These are phyloP conservation scores for Passalora sequoiae DNA, from an alignment of 2,329 filamentous ascomycete species.

Conservation along the genomic window DNA sequence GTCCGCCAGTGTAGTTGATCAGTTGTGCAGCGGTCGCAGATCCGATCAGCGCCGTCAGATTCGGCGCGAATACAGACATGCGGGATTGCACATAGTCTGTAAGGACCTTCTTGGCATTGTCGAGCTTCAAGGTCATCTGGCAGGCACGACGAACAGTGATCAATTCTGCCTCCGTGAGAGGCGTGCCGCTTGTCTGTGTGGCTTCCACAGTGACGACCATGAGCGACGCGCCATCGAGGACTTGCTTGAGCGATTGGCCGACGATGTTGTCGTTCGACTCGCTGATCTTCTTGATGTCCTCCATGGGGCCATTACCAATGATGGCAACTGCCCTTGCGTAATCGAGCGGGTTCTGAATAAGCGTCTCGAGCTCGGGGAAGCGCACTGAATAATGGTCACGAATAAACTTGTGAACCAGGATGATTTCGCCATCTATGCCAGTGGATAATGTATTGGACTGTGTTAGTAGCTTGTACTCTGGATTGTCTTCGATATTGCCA, in stretches of 20 bases:
- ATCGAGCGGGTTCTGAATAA: slow-evolving; percentile 87
- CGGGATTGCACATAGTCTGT: slow-evolving; percentile 94
- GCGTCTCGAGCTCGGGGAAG: slow-evolving; percentile 85
- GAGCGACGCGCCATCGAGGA: slow-evolving; percentile 81
- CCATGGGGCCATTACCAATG: slow-evolving; percentile 84
- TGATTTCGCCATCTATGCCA: slow-evolving; percentile 87
- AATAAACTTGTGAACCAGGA: slow-evolving; percentile 91
- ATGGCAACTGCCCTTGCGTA: slow-evolving; percentile 95
- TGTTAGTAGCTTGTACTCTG: slow-evolving; percentile 82
- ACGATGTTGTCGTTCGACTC: slow-evolving; percentile 73
- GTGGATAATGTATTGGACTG: slow-evolving; percentile 87
- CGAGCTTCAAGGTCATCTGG: slow-evolving; percentile 80
- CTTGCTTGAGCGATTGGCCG: slow-evolving; percentile 66
- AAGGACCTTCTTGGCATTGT: slow-evolving; percentile 77
- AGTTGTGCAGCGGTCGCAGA: slow-evolving; percentile 91
- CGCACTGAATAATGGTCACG: slow-evolving; percentile 91
- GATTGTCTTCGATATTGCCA: slow-evolving; percentile 85
- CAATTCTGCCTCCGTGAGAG: slow-evolving; percentile 71
- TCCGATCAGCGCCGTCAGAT: slow-evolving; percentile 83
- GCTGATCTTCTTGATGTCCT: slow-evolving; percentile 76
- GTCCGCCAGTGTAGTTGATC: slow-evolving; percentile 87
- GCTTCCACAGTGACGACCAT: slow-evolving; percentile 97
- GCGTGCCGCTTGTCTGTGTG: slow-evolving; percentile 76
- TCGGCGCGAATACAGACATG: slow-evolving; percentile 94
- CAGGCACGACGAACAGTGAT: slow-evolving; percentile 70